These are phyloP conservation scores for Scenedesmus sp. DNA, from an alignment of 163 green algal genomes.

Conservation along the genomic window DNA sequence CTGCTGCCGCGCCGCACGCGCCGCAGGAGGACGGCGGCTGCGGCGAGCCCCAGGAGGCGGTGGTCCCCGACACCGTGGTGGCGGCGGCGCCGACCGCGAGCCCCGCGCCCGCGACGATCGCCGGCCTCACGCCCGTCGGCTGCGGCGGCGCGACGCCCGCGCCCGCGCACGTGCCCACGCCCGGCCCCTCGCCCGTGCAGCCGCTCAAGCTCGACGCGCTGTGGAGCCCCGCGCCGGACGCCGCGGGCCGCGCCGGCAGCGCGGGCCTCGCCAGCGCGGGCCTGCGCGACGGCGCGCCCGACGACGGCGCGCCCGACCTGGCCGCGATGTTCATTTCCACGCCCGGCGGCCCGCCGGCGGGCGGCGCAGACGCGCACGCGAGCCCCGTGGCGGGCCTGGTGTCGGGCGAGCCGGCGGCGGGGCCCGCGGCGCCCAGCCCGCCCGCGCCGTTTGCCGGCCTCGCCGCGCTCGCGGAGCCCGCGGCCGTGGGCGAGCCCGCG, in stretches of 20 bases:
- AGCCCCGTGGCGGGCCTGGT: conserved; percentile 25
- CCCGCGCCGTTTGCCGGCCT: neutral
- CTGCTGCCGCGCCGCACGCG: too few relatives aligned
- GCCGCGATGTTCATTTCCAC: conserved; percentile 40
- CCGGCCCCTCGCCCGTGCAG: conserved; percentile 29
- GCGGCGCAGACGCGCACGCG: too few relatives aligned
- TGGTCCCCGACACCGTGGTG: too few relatives aligned
- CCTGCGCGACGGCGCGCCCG: neutral
- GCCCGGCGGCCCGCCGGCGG: neutral
- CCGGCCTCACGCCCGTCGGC: conserved; percentile 28
- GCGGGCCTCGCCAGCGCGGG: too few relatives aligned
- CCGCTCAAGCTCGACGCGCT: conserved; percentile 40
- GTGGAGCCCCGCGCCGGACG: conserved; percentile 12
- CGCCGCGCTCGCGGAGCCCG: conserved; percentile 7
- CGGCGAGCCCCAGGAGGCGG: neutral
- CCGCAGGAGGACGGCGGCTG: neutral
- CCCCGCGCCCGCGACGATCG: neutral
- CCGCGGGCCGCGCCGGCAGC: neutral
- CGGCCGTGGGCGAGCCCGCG: too few relatives aligned
- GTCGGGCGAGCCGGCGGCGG: neutral
- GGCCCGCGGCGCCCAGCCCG: neutral
- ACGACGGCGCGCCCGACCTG: conserved; percentile 6
- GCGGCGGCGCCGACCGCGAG: neutral
- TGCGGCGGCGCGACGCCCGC: neutral
- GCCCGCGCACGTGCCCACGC: conserved; percentile 2